Percentiles rank a stretch among this genome's conserved stretches.
These are phyloP conservation scores for Penicillium waksmanii DNA, from an alignment of 495 filamentous ascomycete species.

Conservation along the genomic window DNA sequence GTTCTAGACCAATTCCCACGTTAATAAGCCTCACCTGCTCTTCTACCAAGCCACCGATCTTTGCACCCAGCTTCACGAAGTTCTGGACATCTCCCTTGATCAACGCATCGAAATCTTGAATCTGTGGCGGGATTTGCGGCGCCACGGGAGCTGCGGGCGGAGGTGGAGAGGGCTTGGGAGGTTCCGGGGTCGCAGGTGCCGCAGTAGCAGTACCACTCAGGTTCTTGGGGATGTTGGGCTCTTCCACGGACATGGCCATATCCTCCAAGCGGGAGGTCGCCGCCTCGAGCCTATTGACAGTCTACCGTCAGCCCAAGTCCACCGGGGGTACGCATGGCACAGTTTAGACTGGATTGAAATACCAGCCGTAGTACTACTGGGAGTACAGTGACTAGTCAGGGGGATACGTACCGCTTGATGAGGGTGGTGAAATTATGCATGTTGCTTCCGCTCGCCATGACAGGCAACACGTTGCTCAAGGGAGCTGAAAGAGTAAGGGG, in stretches of 20 bases:
- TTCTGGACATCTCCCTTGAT: constrained; percentile 74
- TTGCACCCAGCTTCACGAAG: constrained; percentile 76
- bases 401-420: constrained; percentile 84
- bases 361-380: background rate
- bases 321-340: background rate
- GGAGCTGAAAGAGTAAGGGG: constrained; percentile 24
- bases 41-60: constrained; percentile 74
- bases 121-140: constrained; percentile 70
- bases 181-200: constrained; percentile 37
- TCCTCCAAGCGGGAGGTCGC: constrained; percentile 96
- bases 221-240: constrained; percentile 55
- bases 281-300: constrained; percentile 80
- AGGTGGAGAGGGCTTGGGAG: constrained; percentile 46
- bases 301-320: constrained; percentile 29
- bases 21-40: constrained; percentile 65
- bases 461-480: constrained; percentile 37
- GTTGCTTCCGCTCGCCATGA: constrained; percentile 61
- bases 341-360: constrained; percentile 6
- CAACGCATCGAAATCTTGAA: constrained; percentile 85
- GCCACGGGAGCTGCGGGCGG: constrained; percentile 50
- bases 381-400: background rate
- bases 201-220: constrained; percentile 43
- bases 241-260: constrained; percentile 75
- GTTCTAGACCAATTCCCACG: background rate
- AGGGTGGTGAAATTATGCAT: constrained; percentile 97